Evolutionary conservation across 148 eudicot species (phyloP).

Genomic region (Chenopodium suecicum): DNA sequence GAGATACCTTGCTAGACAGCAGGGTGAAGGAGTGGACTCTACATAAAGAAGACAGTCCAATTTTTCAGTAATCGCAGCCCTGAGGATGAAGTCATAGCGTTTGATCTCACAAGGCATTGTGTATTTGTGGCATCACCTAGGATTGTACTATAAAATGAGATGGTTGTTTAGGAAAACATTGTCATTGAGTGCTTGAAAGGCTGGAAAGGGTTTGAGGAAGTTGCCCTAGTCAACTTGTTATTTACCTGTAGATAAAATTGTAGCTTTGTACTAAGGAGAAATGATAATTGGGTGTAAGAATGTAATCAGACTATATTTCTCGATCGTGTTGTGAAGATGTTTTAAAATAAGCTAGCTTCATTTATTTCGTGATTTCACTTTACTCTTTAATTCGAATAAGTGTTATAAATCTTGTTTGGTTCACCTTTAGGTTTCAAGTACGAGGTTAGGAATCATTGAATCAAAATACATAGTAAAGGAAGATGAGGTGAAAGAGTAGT

Average conservation of each 20-base stretch:
- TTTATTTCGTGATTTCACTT: neutral
- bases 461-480: too few relatives aligned
- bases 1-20: conserved; percentile 87
- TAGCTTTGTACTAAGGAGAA: conserved; percentile 16
- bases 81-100: neutral
- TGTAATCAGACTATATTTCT: conserved; percentile 10
- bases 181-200: neutral
- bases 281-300: conserved; percentile 13
- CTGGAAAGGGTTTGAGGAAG: conserved; percentile 5
- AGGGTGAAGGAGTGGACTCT: conserved; percentile 76
- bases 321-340: conserved; percentile 1
- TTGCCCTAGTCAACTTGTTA: conserved; percentile 7
- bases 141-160: conserved; percentile 15
- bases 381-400: neutral
- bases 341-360: neutral
- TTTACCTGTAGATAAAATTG: conserved; percentile 31
- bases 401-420: neutral
- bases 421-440: neutral
- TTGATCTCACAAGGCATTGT: neutral
- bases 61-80: neutral
- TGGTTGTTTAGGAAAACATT: neutral
- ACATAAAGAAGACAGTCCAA: conserved; percentile 27
- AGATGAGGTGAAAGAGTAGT: too few relatives aligned
- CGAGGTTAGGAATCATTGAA: too few relatives aligned
- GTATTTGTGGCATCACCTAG: conserved; percentile 6